Conservation (phyloP, 2,329 filamentous ascomycete genomes). For the Colletotrichum australisinense region DNA sequence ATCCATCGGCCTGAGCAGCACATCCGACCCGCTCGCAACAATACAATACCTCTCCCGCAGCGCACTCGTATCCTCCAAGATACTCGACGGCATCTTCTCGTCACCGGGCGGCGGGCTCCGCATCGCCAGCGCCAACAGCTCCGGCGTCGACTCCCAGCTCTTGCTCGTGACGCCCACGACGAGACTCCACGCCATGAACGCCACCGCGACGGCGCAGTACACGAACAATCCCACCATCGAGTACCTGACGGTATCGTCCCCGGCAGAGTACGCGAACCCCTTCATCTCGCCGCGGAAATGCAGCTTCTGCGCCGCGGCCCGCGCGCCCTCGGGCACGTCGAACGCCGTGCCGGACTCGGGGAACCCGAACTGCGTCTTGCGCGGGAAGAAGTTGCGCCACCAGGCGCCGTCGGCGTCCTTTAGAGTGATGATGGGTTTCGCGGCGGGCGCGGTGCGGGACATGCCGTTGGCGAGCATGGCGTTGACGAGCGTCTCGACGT, state of each 20-base stretch:
- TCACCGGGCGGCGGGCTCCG: not conserved
- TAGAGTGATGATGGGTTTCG: not conserved
- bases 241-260: not conserved
- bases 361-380: not conserved
- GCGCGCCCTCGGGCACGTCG: not conserved
- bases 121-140: constrained; percentile 16
- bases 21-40: not conserved
- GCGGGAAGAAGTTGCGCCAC: constrained; percentile 16
- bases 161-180: not conserved
- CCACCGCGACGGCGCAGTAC: not conserved
- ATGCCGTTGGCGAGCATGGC: constrained; percentile 14
- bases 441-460: constrained; percentile 2
- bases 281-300: not conserved
- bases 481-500: constrained; percentile 16
- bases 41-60: constrained; percentile 1
- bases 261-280: not conserved
- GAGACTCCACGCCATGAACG: constrained; percentile 6
- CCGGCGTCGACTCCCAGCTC: constrained; percentile 3
- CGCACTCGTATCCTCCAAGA: not conserved
- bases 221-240: not conserved
- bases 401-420: constrained; percentile 1
- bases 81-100: constrained; percentile 2
- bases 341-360: not conserved
- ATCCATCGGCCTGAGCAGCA: not conserved
- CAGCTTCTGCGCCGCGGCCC: not conserved